Evolutionary conservation across 208 protist genomes (phyloP), one percentile per base, ranked within the genome.

Genomic region (Trypanosomatidae sp.): DNA sequence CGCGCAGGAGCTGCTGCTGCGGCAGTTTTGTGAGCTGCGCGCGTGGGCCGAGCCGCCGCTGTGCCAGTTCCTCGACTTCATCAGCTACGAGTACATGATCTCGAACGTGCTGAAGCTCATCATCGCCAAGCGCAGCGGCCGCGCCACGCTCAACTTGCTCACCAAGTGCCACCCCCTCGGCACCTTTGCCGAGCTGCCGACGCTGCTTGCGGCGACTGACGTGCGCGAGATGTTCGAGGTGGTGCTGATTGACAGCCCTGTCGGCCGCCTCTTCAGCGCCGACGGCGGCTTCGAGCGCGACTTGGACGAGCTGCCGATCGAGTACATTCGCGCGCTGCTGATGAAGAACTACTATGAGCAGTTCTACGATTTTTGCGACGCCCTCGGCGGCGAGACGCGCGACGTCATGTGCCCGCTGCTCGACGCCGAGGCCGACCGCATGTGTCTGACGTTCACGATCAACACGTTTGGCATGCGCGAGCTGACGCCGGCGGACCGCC

Each of bases 71-170:
- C 64, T 99, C 6, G 96, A 99, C 57, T 99, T 97, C 70, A 97
- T 99, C 67, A 97, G 92, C 44, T 97, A 97, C 57, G 95, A 96
- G 43, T 98, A 99, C 75, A 99, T 98, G 97, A 98, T 96, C 59
- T 71, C 67, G 20, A 96, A 96, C 67, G 75, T 95, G 37, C 63
- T 96, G 18, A 94, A 92, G 56, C 62, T 97, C 3, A 74, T 97
- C 49, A 66, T 80, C 56, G 82, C 82, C 20, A 88, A 89, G 47
- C 64, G 73, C n/a, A 87, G 69, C 51, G 88, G 73, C 33, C 61
- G 79, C 16, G 72, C 82, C 25, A 85, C 56, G 62, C 62, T 95
- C 2, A 74, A 92, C 47, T 54, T 97, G 3, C 56, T 99, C 3
- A 93, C 94, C 26, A 97, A 97, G 61, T 98, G 96, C 69, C 96